phyloP scores from a whole-genome alignment of 441 rosid genomes.

The Theobroma grandiflorum region DNA sequence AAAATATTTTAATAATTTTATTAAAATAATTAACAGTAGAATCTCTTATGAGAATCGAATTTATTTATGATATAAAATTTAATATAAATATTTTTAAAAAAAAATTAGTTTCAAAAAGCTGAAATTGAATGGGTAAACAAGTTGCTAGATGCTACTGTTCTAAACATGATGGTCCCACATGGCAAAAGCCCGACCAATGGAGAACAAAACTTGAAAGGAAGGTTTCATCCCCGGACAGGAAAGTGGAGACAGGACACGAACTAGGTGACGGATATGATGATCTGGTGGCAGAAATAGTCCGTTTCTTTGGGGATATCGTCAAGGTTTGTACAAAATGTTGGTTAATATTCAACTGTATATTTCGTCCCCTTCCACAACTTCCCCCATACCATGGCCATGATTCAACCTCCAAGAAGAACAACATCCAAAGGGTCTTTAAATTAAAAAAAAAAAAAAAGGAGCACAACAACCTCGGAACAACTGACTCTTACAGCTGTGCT shows the following conservation, averaged over 20 bases:
- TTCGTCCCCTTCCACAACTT: not conserved
- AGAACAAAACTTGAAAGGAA: not conserved
- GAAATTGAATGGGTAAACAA: not conserved
- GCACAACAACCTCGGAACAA: too few species aligned
- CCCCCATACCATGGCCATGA: constrained; percentile 18
- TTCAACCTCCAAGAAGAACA: not conserved
- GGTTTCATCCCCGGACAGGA: not conserved
- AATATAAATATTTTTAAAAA: too few species aligned
- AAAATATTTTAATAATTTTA: too few species aligned
- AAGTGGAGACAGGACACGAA: not conserved
- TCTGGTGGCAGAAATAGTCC: not conserved
- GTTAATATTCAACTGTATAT: not conserved
- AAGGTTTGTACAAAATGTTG: not conserved
- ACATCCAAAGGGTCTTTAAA: too few species aligned
- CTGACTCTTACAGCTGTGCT: too few species aligned
- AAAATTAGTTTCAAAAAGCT: too few species aligned
- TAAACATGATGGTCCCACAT: constrained; percentile 17
- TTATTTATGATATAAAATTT: too few species aligned
- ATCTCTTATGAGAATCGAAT: too few species aligned
- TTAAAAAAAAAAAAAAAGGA: too few species aligned
- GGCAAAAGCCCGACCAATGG: constrained; percentile 10
- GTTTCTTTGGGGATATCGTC: constrained; percentile 14
- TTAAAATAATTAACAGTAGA: too few species aligned
- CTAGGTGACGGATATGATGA: not conserved
- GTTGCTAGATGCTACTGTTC: not conserved